These are phyloP conservation scores for Rosa persica DNA, from an alignment of 306 rosid species.

Conservation along the genomic window DNA sequence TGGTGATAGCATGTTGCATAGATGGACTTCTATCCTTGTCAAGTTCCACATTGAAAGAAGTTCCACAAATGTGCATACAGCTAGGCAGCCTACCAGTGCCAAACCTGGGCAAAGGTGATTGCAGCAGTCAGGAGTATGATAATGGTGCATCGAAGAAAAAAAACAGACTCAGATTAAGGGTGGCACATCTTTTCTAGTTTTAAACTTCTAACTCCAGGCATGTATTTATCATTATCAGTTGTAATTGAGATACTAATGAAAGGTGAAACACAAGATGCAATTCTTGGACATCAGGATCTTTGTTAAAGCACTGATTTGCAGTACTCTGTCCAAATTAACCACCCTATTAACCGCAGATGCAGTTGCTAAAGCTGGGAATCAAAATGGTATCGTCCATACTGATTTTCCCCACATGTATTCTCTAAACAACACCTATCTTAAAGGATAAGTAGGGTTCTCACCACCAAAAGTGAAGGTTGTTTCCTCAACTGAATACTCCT, in stretches of 20 bases:
- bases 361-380: background rate
- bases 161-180: background rate
- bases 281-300: background rate
- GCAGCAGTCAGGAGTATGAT: conserved; percentile 25
- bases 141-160: background rate
- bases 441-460: conserved; percentile 56
- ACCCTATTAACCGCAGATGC: background rate
- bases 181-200: conserved; percentile 5
- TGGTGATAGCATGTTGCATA: conserved; percentile 91
- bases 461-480: conserved; percentile 51
- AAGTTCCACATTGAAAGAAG: conserved; percentile 98
- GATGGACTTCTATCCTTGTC: conserved; percentile 90
- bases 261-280: conserved; percentile 1
- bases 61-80: conserved; percentile 62
- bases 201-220: conserved; percentile 1
- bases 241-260: background rate
- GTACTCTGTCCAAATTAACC: background rate
- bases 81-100: conserved; percentile 51
- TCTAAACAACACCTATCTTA: conserved; percentile 40
- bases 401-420: conserved; percentile 12
- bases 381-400: conserved; percentile 21
- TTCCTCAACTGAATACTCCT: conserved; percentile 65
- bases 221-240: background rate
- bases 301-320: background rate
- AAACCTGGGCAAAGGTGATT: conserved; percentile 56